Evolutionary conservation across 78 protist genomes (phyloP), one percentile per base, ranked within the genome.

Genomic region (Abeoforma whisleri): DNA sequence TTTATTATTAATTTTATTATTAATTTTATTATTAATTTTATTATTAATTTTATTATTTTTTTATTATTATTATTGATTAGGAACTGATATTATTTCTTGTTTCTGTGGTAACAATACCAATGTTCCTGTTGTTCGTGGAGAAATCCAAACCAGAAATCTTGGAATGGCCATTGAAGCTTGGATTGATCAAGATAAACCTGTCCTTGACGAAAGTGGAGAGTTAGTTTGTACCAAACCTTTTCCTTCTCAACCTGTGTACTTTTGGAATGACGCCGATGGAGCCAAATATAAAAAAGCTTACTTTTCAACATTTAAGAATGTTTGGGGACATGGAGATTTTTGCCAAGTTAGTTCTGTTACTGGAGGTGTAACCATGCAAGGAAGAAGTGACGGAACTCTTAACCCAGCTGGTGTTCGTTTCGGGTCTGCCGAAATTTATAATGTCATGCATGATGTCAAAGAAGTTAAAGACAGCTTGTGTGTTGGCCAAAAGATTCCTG

Each of bases 281-380:
- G 0, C 2, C 73, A 81, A 75, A 68, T 88, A 82, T 72, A 76
- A 25, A 5, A 16, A 1, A 35, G 87, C 90, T 19, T 88, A 88
- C 84, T 88, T 82, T 8, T 1, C 19, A 32, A 74, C 39, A 31
- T 81, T 38, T 34, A 30, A 1, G 12, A 69, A 80, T 36, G 87
- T 88, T 32, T 88, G 90, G 90, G 2, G 70, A 57, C 90, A 88
- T 57, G 90, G 90, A 40, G 91, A 88, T 39, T 83, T 39, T 30
- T 1, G 35, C 28, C 1, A 1, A 39, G 37, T 88, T 33, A 34
- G 1, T 68, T 0, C 81, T 0, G 1, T 1, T 25, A 70, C 84
- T 0, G 80, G 74, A 37, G 90, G 90, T 16, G 5, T 88, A 33
- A 1, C 2, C 48, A 88, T 88, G 87, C 84, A 71, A 30, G 90